phyloP scores from a whole-genome alignment of 2,329 filamentous ascomycete species.

The Zymoseptoria crescenta region DNA sequence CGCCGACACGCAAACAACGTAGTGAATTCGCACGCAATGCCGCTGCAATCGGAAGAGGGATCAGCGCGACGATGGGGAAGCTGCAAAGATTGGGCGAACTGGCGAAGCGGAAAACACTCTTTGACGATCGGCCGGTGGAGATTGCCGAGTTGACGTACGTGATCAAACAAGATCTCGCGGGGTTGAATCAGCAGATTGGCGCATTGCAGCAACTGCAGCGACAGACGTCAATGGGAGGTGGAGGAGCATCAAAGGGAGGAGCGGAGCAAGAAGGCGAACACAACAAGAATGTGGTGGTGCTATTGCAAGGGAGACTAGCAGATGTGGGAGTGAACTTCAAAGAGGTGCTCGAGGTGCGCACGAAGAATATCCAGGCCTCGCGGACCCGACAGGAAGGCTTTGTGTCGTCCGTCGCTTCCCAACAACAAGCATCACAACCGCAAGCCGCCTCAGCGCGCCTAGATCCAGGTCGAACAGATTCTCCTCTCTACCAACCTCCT shows the following conservation, averaged over 20 bases:
- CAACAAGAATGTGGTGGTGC: constrained; percentile 91
- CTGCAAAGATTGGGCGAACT: constrained; percentile 87
- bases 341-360: constrained; percentile 89
- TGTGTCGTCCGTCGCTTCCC: constrained; percentile 64
- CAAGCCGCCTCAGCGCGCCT: background rate
- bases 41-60: constrained; percentile 84
- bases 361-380: constrained; percentile 95
- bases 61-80: constrained; percentile 88
- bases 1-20: constrained; percentile 40
- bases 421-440: background rate
- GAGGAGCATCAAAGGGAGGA: constrained; percentile 19
- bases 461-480: constrained; percentile 37
- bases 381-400: constrained; percentile 92
- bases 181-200: constrained; percentile 78
- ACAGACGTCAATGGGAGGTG: constrained; percentile 49
- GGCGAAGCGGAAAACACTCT: constrained; percentile 92
- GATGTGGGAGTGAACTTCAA: constrained; percentile 95
- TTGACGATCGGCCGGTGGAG: constrained; percentile 92
- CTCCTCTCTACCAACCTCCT: constrained; percentile 73
- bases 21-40: constrained; percentile 92
- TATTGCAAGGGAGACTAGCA: constrained; percentile 83
- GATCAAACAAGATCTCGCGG: constrained; percentile 92
- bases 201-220: constrained; percentile 69
- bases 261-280: constrained; percentile 81
- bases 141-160: constrained; percentile 96